These are phyloP conservation scores for Mycotypha africana DNA, from an alignment of 371 early-diverging fungal genomes.

Conservation along the genomic window DNA sequence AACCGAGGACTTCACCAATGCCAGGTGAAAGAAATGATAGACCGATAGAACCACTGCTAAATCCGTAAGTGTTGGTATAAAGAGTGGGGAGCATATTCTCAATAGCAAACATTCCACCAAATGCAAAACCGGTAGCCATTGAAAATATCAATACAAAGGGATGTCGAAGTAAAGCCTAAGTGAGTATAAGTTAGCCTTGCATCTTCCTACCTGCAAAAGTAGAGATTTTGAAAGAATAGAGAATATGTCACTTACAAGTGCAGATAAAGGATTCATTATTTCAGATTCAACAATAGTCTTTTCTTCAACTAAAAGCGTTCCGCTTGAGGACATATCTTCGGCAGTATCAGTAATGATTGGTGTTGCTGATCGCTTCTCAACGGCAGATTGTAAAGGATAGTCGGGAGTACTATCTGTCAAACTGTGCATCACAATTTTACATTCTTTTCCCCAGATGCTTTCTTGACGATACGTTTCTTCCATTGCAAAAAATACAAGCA, in stretches of 20 bases:
- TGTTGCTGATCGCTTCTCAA: neutral
- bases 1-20: constrained; percentile 49
- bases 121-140: constrained; percentile 51
- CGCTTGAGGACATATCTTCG: no score
- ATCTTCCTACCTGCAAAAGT: neutral
- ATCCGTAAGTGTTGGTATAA: constrained; percentile 27
- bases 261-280: constrained; percentile 31
- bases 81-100: constrained; percentile 41
- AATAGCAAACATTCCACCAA: constrained; percentile 52
- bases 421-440: neutral
- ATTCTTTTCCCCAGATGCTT: constrained; percentile 26
- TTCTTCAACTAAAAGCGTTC: no score
- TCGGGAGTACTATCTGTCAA: constrained; percentile 4
- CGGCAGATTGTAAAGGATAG: neutral
- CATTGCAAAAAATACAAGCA: constrained; percentile 41
- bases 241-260: constrained; percentile 17
- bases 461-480: constrained; percentile 69
- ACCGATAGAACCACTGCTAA: constrained; percentile 34
- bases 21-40: constrained; percentile 44
- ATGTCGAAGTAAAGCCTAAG: constrained; percentile 40
- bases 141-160: constrained; percentile 49
- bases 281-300: constrained; percentile 15
- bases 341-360: no score
- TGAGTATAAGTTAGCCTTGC: neutral
- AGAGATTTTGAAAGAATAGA: neutral